Conservation (phyloP, 257 asterid species). For the Handroanthus guayacan region DNA sequence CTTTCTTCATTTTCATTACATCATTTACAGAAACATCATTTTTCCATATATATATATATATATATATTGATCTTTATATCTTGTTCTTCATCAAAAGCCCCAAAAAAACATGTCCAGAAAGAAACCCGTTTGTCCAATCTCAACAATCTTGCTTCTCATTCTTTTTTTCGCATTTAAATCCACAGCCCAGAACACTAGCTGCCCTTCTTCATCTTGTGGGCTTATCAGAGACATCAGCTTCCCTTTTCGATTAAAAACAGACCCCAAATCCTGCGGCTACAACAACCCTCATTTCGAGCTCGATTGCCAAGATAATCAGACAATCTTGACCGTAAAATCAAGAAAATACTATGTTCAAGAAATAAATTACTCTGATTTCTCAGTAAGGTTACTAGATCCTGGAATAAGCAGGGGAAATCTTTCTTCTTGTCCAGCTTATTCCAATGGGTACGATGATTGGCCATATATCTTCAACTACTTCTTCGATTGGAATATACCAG, state of each 20-base stretch:
- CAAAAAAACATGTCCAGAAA: constrained; percentile 26
- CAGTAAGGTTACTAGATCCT: constrained; percentile 52
- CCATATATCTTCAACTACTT: constrained; percentile 14
- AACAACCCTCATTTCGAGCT: constrained; percentile 41
- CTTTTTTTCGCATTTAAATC: constrained; percentile 32
- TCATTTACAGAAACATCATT: not conserved
- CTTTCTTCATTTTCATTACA: not conserved
- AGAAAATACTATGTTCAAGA: constrained; percentile 41
- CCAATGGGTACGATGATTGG: constrained; percentile 40
- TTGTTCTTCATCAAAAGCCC: not conserved
- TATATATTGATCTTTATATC: not conserved
- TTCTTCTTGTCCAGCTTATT: constrained; percentile 47
- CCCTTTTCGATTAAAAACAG: constrained; percentile 45
- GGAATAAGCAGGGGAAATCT: constrained; percentile 39
- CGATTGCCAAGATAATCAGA: constrained; percentile 49
- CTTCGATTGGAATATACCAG: constrained; percentile 22
- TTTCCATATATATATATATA: not conserved
- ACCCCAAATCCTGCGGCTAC: constrained; percentile 48
- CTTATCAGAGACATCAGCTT: constrained; percentile 41
- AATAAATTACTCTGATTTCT: constrained; percentile 43
- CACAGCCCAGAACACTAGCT: constrained; percentile 42
- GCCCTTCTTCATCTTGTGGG: constrained; percentile 56
- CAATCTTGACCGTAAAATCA: constrained; percentile 36
- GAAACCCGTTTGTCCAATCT: constrained; percentile 6
- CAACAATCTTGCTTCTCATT: constrained; percentile 36